Base-by-base conservation (phyloP, 192 early-diverging fungal species). In the Coemansia sp. region DNA sequence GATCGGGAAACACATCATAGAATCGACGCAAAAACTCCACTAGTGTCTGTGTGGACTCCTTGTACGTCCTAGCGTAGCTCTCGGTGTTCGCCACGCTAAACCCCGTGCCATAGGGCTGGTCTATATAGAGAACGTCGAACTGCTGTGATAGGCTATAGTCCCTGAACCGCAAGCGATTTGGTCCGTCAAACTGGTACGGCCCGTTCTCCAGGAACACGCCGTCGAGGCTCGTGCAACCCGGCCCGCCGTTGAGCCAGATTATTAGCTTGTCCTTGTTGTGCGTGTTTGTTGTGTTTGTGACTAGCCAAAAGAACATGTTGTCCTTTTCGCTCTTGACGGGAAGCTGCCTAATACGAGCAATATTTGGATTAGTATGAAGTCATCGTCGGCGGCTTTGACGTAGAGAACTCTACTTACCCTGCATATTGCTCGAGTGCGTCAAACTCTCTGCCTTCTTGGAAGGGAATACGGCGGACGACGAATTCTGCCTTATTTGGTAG, bases 41-140 rank as follows among this genome's bases (percentile, higher is more conserved):
- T 54, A 93, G 85, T 13, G 74, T 44, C 3, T 56, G 54, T 1
- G 84, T 76, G 8, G 82, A 74, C 53, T 86, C 65, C 45, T 70
- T 72, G 40, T 77, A 85, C 17, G 73, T 66, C 14, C 53, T 64
- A 6, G 53, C 68, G 35, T 75, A 83, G 35, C 60, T 29, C 0
- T 50, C 36, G 24, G 63, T 51, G 2, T 27, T 42, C 0, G 80
- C 65, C 29, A 67, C 41, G 64, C 80, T 83, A 63, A 72, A 89
- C 1, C 90, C 89, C 0, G 89, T 90, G 29, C 88, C 89, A 21
- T 84, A 79, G 6, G 90, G 90, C 79, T 91, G 90, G 70, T 91
- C 90, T 1, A 91, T 67, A 48, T 84, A 87, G 6, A 85, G 66
- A 5, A 85, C 81, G 36, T 76, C 84, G 14, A 79, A 79, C 41